Base-by-base conservation (phyloP, 441 rosid genomes). In the Gossypium laxum region DNA sequence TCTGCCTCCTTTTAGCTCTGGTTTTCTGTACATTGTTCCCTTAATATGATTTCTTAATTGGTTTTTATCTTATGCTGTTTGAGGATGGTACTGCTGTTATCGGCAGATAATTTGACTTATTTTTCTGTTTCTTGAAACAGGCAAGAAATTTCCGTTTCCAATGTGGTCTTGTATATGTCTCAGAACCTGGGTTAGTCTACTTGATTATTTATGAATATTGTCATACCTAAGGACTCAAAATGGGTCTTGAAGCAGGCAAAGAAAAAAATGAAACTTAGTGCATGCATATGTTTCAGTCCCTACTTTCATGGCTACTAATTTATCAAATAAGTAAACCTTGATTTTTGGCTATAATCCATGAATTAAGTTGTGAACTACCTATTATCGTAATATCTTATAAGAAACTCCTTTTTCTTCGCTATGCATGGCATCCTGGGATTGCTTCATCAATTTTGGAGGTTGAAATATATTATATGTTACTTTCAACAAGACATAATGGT, bases 121-220 rank as follows among this genome's bases (percentile, higher is more conserved):
- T 52, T 17, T 21, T 67, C 51, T 69, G n/a, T 26, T 68, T 5
- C 34, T 68, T 77, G 57, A 61, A 74, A 82, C 98, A 92, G 99
- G 99, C 97, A 73, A 88, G 97, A 79, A 95, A 95, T 82, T 95
- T 93, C 69, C 85, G 96, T 32, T 95, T 92, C 81, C 92, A 89
- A 10, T 95, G 99, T 59, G 96, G 97, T 72, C 87, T 91, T 71
- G 98, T 90, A 62, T 95, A 92, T 51, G 98, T 95, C 75, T 85
- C 99, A 48, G 95, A 92, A 75, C 93, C 97, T 72, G 99, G 99
- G 99, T 92, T 85, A 74, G 90, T 68, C 48, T 58, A 67, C 32
- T 32, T 51, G 17, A 52, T 57, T 57, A 66, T 52, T 71, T 68
- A 57, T 17, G 57, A 66, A 69, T 32, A 47, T 72, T 64, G 11